A percentile compares a stretch with the other conserved stretches of the same genome.
Evolutionary conservation across 2,329 filamentous ascomycete species (phyloP).

Genomic region (Tolypocladium nubicola): DNA sequence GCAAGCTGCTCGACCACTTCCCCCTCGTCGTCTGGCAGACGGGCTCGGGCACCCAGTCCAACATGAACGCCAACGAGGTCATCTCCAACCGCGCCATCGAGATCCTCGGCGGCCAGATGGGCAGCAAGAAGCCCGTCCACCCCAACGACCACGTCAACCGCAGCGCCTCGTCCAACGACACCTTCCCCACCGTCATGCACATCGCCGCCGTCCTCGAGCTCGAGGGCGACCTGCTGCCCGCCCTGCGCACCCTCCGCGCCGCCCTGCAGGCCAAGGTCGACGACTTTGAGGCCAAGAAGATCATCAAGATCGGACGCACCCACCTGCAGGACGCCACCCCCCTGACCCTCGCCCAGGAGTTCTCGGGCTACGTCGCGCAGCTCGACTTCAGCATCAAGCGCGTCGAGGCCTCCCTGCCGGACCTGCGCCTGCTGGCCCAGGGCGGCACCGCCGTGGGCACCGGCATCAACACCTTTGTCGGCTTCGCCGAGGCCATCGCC

Average conservation of each 20-base stretch:
- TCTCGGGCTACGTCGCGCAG: conserved; percentile 94
- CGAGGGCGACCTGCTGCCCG: conserved; percentile 73
- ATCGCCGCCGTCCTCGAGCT: conserved; percentile 93
- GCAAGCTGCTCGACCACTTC: conserved; percentile 95
- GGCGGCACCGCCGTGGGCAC: conserved; percentile 96
- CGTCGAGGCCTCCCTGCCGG: conserved; percentile 70
- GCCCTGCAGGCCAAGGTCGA: conserved; percentile 84
- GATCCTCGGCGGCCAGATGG: conserved; percentile 88
- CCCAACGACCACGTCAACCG: conserved; percentile 99
- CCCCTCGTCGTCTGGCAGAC: conserved; percentile 99
- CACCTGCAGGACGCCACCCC: conserved; percentile 97
- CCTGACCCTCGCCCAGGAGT: conserved; percentile 90
- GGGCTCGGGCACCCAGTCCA: conserved; percentile 95
- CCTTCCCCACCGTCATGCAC: conserved; percentile 99
- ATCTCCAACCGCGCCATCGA: conserved; percentile 99
- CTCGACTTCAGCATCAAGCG: conserved; percentile 84
- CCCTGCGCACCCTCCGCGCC: conserved; percentile 69
- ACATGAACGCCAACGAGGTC: conserved; percentile 99
- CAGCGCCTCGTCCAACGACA: conserved; percentile 97
- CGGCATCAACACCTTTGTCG: conserved; percentile 93
- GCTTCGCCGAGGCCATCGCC: conserved; percentile 89
- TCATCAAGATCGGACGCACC: conserved; percentile 98
- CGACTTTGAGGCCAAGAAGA: conserved; percentile 71
- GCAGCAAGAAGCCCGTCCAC: conserved; percentile 96
- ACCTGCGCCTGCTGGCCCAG: conserved; percentile 80